Evolutionary conservation across 1,139 yeast genomes (phyloP).

Genomic region (Diutina scorzettiae): DNA sequence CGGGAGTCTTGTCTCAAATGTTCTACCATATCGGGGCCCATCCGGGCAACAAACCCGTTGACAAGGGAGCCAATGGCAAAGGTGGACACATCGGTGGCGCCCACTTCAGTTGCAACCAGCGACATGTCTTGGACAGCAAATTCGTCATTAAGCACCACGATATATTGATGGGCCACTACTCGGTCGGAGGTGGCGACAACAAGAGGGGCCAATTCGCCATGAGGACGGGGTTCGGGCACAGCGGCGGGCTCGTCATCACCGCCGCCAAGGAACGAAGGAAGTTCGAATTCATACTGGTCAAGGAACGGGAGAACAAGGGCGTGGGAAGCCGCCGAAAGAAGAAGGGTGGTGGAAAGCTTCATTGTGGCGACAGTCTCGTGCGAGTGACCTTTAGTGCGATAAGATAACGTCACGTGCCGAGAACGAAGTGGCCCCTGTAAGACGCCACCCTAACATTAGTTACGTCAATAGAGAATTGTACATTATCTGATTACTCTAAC

Average conservation of each 20-base stretch:
- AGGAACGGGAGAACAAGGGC: conserved; percentile 3
- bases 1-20: background rate
- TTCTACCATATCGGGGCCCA: background rate
- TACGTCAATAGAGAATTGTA: too few species aligned
- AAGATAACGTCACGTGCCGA: too few species aligned
- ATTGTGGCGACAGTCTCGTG: background rate
- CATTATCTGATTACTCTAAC: background rate
- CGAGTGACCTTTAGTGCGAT: too few species aligned
- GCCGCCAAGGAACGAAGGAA: background rate
- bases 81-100: background rate
- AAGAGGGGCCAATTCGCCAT: background rate
- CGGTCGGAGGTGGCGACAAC: background rate
- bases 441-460: too few species aligned
- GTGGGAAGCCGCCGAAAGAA: conserved; percentile 1
- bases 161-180: background rate
- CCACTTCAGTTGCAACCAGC: background rate
- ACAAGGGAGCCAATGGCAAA: background rate
- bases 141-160: background rate
- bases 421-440: too few species aligned
- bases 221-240: background rate
- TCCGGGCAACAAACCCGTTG: background rate
- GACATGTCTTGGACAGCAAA: background rate
- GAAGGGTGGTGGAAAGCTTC: background rate
- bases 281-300: conserved; percentile 1
- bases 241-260: too few species aligned